Evolutionary conservation across 202 grass and related monocot species (phyloP).

Genomic region (Carex sylvatica): DNA sequence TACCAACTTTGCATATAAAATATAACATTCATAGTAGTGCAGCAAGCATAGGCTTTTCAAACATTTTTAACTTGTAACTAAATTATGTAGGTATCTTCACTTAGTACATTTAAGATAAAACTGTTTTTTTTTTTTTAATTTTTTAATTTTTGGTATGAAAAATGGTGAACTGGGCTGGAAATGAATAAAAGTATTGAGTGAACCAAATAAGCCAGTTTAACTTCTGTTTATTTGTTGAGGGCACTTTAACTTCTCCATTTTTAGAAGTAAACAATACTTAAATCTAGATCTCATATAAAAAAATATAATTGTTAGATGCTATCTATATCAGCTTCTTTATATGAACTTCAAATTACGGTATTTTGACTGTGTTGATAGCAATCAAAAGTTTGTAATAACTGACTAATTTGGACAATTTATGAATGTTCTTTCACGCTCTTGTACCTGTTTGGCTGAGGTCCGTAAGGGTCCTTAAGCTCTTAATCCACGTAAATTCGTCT

Average conservation of each 20-base stretch:
- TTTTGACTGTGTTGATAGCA: no score
- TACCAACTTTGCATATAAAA: background rate
- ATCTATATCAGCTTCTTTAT: no score
- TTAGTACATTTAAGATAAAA: background rate
- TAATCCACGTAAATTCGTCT: no score
- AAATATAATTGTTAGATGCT: background rate
- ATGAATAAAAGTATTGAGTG: background rate
- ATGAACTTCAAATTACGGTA: no score
- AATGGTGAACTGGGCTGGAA: background rate
- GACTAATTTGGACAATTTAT: no score
- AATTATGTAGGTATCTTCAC: background rate
- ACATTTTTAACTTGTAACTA: background rate
- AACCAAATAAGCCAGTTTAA: background rate
- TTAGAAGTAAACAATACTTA: background rate
- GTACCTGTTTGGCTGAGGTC: no score
- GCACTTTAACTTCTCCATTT: background rate
- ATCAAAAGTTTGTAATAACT: no score
- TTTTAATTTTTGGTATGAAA: background rate
- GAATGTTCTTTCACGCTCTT: no score
- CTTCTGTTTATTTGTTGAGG: background rate
- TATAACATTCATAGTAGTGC: background rate
- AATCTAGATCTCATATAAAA: background rate
- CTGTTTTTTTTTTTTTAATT: background rate
- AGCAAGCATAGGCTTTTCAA: background rate
- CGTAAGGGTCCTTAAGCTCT: no score